Base-by-base conservation (phyloP, 768 basidiomycete genomes). In the Leccinum aurantiacum region DNA sequence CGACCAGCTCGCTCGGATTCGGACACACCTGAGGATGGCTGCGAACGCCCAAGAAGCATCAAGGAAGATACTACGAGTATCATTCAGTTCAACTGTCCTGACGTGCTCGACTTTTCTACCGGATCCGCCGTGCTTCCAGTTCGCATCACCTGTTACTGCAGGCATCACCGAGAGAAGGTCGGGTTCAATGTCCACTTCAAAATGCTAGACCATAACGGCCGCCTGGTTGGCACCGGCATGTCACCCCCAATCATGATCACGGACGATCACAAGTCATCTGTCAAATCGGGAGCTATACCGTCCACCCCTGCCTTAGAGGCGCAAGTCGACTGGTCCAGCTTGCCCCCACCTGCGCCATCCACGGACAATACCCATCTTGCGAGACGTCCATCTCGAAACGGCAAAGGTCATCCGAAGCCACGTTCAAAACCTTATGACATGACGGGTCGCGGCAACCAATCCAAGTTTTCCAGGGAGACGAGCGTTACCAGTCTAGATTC, bases 171-270 rank as follows among this genome's bases (percentile, higher is more conserved):
- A 61, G 97, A 99, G 77, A 98, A 97, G 76, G 79, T 89, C 38
- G 97, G 97, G 3, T 98, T 98, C 75, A 88, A 90, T 70, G 86
- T 98, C 60, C 88, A 90, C 65, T 90, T 98, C 72, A 85, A 87
- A 19, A 83, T 99, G 80, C 83, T 86, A 71, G 92, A 97, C 66
- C 78, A 87, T 66, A 78, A 77, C 25, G 95, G 95, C 3, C 83
- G 89, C 22, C 75, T 93, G 52, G 85, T 98, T 56, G 95, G 92
- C 14, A 81, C 84, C 8, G 94, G 93, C 5, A 82, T 80, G 56
- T 91, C 94, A 2, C 85, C 87, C 31, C 93, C 96, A 4, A 95
- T 99, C 65, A 95, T 98, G 88, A 98, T 98, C 65, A 99, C 96
- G 2, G 97, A 99, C 77, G 97, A 99, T 74, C 97, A 99, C 78